Evolutionary conservation across 352 stramenopile species (phyloP), one percentile per base, ranked within the genome.

Genomic region (Albugo candida): DNA sequence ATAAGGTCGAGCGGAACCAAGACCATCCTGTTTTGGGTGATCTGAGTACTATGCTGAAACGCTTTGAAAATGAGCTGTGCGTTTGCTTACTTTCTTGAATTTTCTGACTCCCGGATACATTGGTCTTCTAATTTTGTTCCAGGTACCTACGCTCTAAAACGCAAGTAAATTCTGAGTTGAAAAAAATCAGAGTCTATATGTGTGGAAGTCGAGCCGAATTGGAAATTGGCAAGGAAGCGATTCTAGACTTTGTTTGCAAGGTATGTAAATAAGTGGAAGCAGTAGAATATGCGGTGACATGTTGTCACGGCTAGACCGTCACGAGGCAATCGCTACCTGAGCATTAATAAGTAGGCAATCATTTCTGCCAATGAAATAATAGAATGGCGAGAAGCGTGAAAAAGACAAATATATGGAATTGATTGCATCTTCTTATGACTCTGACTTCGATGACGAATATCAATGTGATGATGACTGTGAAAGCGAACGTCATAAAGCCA

Each of bases 241-340:
- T 91, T 51, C 63, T 91, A 36, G 83, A 84, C 51, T 91, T 91
- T 45, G 71, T 91, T 13, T 87, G 77, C 72, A 87, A 86, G 67
- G 73, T 89, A 55, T 43, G 45, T 51, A 19, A 17, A 3, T 8
- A 31, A 10, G 3, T 8, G 8, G 24, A 31, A 31, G 24, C 24
- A 31, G 8, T 31, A 3, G 3, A 31, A 10, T 8, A 31, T 8
- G 24, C 8, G 8, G 8, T 31, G 24, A 31, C 24, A 31, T 8
- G 24, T 31, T 31, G 24, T 31, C 24, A 31, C 24, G 24, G 8
- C 3, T 31, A 31, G 24, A 3, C 8, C 3, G 8, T 31, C 8
- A 31, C 24, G 24, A 8, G 24, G 24, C 24, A 31, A 31, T 8
- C 24, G 24, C 24, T 31, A 10, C 3, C 24, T 31, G 24, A 31